Evolutionary conservation across 176 grass and related monocot species (phyloP), one percentile per base, ranked within the genome.

Genomic region (Juncus effusus): DNA sequence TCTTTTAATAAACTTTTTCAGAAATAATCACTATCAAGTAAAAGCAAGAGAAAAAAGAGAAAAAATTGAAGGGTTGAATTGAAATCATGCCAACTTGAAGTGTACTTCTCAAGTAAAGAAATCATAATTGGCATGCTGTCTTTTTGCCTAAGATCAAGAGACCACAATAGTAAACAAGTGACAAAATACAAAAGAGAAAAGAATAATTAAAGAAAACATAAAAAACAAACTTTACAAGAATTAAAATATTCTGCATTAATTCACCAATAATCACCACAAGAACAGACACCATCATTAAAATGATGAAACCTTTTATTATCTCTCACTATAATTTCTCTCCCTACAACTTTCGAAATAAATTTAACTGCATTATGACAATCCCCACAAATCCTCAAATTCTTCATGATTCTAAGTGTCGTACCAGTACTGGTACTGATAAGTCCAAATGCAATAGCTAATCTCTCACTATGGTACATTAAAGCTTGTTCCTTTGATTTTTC

Each of bases 251-350:
- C 4, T 47, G 13, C 35, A 13, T 38, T 54, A 10, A 57, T 63
- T 91, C 85, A 96, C 93, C 93, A 96, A 64, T 83, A 96, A 40
- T 96, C 82, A 6, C 93, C 67, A 67, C 93, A 96, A 40, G 92
- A 96, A 62, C 92, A 91, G 5, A 19, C 74, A 16, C 92, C 92
- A 60, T 96, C 80, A 66, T 67, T 83, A 72, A 96, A 90, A 78
- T 87, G 91, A 73, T 96, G 87, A 82, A 96, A 96, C 1, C 84
- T 77, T 79, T 90, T 90, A 69, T 96, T 89, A 75, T 96, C 93
- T 74, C 93, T 80, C 47, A 91, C 83, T 16, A 96, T 75, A 77
- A 96, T 91, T 71, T 91, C 85, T 41, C 88, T 78, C 16, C 62
- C 67, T 8, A 84, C 82, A 38, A 91, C 77, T 79, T 84, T 91